phyloP scores from a whole-genome alignment of 2,329 filamentous ascomycete species.

The Anthostomella pinea region DNA sequence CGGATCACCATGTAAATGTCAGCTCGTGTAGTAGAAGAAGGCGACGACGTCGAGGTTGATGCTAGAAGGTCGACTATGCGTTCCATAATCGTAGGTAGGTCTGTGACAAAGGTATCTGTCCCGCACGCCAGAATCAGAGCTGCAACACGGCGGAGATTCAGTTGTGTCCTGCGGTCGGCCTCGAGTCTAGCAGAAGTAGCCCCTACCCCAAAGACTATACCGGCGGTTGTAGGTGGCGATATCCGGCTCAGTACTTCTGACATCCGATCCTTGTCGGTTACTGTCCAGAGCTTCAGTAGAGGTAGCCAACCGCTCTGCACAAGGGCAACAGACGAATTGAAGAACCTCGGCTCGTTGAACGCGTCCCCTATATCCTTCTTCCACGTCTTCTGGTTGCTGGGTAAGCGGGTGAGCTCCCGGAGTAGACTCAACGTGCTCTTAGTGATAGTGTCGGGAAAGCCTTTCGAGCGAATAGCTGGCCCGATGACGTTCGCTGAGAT shows the following conservation, averaged over 20 bases:
- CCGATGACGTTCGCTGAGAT: constrained; percentile 83
- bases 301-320: constrained; percentile 77
- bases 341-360: constrained; percentile 87
- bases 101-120: constrained; percentile 75
- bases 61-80: constrained; percentile 83
- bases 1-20: constrained; percentile 89
- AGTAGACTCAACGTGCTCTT: constrained; percentile 69
- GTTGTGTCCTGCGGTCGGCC: constrained; percentile 87
- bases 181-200: constrained; percentile 92
- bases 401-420: constrained; percentile 71
- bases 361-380: constrained; percentile 90
- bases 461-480: constrained; percentile 77
- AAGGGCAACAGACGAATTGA: constrained; percentile 64
- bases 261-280: constrained; percentile 85
- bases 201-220: constrained; percentile 97
- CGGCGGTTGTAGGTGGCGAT: constrained; percentile 82
- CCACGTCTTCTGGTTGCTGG: constrained; percentile 83
- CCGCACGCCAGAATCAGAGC: constrained; percentile 74
- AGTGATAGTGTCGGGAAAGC: constrained; percentile 83
- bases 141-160: constrained; percentile 81
- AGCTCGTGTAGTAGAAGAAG: constrained; percentile 82
- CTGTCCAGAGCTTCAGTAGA: constrained; percentile 77
- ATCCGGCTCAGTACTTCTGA: constrained; percentile 76
- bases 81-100: constrained; percentile 71
- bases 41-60: constrained; percentile 84